A percentile compares a stretch with the other conserved stretches of the same genome.
Conservation (phyloP, 2,329 filamentous ascomycete species). For the Fusarium nodosum region DNA sequence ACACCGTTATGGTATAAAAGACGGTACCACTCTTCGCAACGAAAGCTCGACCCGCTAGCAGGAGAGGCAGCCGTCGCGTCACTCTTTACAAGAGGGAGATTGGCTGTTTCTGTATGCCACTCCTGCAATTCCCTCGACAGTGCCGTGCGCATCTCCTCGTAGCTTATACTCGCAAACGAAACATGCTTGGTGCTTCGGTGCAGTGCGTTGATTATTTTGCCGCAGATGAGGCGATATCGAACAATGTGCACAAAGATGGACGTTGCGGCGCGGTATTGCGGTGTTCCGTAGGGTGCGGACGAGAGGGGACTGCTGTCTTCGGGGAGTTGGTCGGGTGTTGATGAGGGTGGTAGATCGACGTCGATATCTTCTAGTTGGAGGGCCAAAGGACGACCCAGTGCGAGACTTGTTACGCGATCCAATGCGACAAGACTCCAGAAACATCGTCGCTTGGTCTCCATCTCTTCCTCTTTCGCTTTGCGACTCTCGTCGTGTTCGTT, state of each 20-base stretch:
- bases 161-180: conserved; percentile 12
- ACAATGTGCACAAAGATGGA: conserved; percentile 58
- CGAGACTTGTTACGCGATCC: conserved; percentile 55
- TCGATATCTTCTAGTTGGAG: conserved; percentile 59
- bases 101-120: conserved; percentile 51
- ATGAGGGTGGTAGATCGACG: conserved; percentile 51
- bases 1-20: conserved; percentile 60
- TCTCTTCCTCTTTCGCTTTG: conserved; percentile 40
- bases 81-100: conserved; percentile 49
- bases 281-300: conserved; percentile 41
- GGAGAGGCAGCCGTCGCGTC: conserved; percentile 36
- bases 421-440: conserved; percentile 61
- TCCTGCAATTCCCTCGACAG: conserved; percentile 51
- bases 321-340: conserved; percentile 36
- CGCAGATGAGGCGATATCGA: conserved; percentile 58
- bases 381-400: conserved; percentile 57
- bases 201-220: conserved; percentile 54
- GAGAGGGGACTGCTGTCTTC: conserved; percentile 33
- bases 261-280: conserved; percentile 46
- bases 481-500: not conserved
- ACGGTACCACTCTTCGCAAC: conserved; percentile 59
- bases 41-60: conserved; percentile 56
- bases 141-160: conserved; percentile 33
- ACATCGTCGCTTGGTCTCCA: conserved; percentile 56
- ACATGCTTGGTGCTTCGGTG: conserved; percentile 51